Percentiles rank a stretch among this genome's conserved stretches.
Evolutionary conservation across 2,329 filamentous ascomycete species (phyloP).

Genomic region (Aspergillus texensis): DNA sequence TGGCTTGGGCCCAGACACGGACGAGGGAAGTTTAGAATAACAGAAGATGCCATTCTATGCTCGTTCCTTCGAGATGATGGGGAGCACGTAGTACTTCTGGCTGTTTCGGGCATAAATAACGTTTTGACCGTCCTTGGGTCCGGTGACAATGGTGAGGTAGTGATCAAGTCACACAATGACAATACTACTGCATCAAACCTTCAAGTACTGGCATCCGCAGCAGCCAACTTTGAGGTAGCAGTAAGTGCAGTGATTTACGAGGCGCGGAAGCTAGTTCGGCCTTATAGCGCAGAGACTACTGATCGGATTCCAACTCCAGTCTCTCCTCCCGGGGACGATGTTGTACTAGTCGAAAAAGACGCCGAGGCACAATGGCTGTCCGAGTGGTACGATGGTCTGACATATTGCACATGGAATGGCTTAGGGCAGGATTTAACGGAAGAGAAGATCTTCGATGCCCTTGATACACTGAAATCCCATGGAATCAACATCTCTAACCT

Average conservation of each 20-base stretch:
- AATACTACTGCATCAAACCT: slow-evolving; percentile 57
- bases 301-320: slow-evolving; percentile 23
- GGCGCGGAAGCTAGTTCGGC: slow-evolving; percentile 66
- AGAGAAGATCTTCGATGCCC: slow-evolving; percentile 73
- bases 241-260: slow-evolving; percentile 85
- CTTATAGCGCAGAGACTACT: slow-evolving; percentile 24
- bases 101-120: slow-evolving; percentile 72
- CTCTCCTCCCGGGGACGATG: slow-evolving; percentile 45
- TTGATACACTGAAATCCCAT: slow-evolving; percentile 70
- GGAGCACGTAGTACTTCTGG: slow-evolving; percentile 74
- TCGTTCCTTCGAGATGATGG: slow-evolving; percentile 76
- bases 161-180: slow-evolving; percentile 74
- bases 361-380: slow-evolving; percentile 66
- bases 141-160: slow-evolving; percentile 65
- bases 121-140: slow-evolving; percentile 71
- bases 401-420: slow-evolving; percentile 97
- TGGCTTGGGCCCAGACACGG: slow-evolving; percentile 93
- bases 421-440: slow-evolving; percentile 82
- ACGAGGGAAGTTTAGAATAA: slow-evolving; percentile 64
- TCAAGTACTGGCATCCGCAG: slow-evolving; percentile 70
- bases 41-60: slow-evolving; percentile 76
- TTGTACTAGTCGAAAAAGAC: slow-evolving; percentile 45
- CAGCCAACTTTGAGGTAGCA: slow-evolving; percentile 72
- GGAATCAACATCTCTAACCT: slow-evolving; percentile 79
- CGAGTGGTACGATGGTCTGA: slow-evolving; percentile 88